Base-by-base conservation (phyloP, 495 filamentous ascomycete species). In the Penicillium bovifimosum region DNA sequence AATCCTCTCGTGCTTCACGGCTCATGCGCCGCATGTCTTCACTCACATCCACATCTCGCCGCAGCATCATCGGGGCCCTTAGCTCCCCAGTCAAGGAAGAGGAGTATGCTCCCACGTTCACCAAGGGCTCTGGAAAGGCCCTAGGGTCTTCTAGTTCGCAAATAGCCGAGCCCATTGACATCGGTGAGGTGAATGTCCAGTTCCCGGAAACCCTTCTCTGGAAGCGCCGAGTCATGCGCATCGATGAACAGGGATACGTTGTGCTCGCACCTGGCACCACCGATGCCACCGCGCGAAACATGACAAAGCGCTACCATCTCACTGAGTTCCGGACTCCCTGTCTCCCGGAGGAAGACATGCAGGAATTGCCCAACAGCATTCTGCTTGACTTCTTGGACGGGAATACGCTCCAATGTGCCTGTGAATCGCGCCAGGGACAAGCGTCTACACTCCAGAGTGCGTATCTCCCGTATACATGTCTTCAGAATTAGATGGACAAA, bases 151-250 rank as follows among this genome's bases (percentile, higher is more conserved):
- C 66, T 59, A 64, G 27, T 4, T 41, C 52, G 16, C 50, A 31
- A 28, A 41, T 53, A 14, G 35, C 54, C 0, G 50, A 69, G 31
- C 79, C 81, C 17, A 71, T 86, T 26, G 80, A 85, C 45, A 79
- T 95, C 64, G 91, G 91, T 34, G 90, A 96, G 61, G 84, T 95
- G 44, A 95, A 96, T 56, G 83, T 96, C 3, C 91, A 96, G 60
- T 95, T 96, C 61, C 91, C 91, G 1, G 91, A 95, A 64, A 91
- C 85, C 39, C 77, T 96, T 18, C 76, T 96, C 9, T 96, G 91
- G 91, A 96, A 95, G 69, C 85, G 90, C 43, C 82, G 91, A 44
- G 84, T 82, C 60, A 83, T 95, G 71, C 80, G 84, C 44, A 76
- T 96, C 41, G 87, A 95, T 63, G 78, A 78, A 52, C 75, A 85